Conservation (phyloP, 495 filamentous ascomycete genomes). For the Aspergillus nidulans region DNA sequence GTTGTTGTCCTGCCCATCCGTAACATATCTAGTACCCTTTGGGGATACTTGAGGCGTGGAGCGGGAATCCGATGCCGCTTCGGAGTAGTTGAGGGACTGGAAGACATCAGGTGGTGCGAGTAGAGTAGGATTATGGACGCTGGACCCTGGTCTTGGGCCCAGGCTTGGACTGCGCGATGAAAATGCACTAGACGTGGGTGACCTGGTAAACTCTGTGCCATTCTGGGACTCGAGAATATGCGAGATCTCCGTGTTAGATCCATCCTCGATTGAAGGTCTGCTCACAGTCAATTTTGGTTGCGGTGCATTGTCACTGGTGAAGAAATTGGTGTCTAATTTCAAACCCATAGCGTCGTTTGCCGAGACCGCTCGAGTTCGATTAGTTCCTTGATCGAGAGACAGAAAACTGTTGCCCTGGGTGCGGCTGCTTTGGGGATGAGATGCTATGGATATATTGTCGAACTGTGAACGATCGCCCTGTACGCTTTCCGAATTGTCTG, state of each 20-base stretch:
- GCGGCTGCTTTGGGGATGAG: slow-evolving; percentile 38
- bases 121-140: slow-evolving; percentile 25
- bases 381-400: slow-evolving; percentile 28
- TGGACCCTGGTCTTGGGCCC: background rate
- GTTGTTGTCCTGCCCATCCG: slow-evolving; percentile 3
- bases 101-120: slow-evolving; percentile 38
- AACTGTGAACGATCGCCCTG: slow-evolving; percentile 32
- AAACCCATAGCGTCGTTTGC: slow-evolving; percentile 55
- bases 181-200: slow-evolving; percentile 36
- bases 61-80: slow-evolving; percentile 15
- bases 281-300: slow-evolving; percentile 29
- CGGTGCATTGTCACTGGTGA: slow-evolving; percentile 11
- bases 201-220: slow-evolving; percentile 20
- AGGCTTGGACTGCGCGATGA: slow-evolving; percentile 24
- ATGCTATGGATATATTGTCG: slow-evolving; percentile 46
- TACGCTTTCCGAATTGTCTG: slow-evolving; percentile 54
- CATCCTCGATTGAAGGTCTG: slow-evolving; percentile 28
- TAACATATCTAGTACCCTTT: slow-evolving; percentile 17
- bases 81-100: slow-evolving; percentile 32
- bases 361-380: slow-evolving; percentile 58
- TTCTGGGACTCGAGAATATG: slow-evolving; percentile 20
- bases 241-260: background rate
- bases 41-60: slow-evolving; percentile 35
- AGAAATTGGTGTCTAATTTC: slow-evolving; percentile 35
- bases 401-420: slow-evolving; percentile 24